Evolutionary conservation across 2,329 filamentous ascomycete genomes (phyloP).

Genomic region (Alternaria conjuncta): DNA sequence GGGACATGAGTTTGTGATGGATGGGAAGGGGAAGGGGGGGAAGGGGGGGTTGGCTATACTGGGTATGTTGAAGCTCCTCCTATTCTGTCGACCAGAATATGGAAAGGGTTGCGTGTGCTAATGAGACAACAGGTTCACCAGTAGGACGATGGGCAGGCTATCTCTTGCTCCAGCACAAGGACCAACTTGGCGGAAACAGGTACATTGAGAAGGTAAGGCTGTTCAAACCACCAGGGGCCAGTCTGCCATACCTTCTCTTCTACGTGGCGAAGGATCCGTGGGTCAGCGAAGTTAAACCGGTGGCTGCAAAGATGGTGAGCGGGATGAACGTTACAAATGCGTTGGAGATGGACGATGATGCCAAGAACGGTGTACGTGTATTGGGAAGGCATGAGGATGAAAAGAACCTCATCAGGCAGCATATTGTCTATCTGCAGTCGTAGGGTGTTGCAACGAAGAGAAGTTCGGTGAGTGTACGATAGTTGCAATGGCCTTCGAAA

Average conservation of each 20-base stretch:
- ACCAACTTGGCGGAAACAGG: constrained; percentile 11
- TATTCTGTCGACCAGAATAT: no score
- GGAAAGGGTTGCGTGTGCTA: neutral
- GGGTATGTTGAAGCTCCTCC: constrained; percentile 2
- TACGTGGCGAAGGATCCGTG: constrained; percentile 4
- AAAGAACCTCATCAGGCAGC: neutral
- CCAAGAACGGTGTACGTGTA: neutral
- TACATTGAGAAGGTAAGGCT: constrained; percentile 16
- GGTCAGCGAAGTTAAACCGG: neutral
- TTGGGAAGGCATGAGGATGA: no score
- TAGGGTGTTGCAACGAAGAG: neutral
- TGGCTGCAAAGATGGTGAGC: neutral
- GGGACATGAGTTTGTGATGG: constrained; percentile 11
- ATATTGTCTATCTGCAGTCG: no score
- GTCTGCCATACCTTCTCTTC: constrained; percentile 14
- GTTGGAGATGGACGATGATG: neutral
- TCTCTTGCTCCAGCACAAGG: constrained; percentile 19
- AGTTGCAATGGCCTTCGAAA: neutral
- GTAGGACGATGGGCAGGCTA: constrained; percentile 15
- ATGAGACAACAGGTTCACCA: constrained; percentile 9
- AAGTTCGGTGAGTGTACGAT: neutral
- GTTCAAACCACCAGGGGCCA: neutral
- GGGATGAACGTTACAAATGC: neutral
- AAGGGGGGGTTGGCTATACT: constrained; percentile 7
- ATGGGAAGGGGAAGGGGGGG: neutral